phyloP scores from a whole-genome alignment of 2,329 filamentous ascomycete species.

The Pseudocercospora musae region DNA sequence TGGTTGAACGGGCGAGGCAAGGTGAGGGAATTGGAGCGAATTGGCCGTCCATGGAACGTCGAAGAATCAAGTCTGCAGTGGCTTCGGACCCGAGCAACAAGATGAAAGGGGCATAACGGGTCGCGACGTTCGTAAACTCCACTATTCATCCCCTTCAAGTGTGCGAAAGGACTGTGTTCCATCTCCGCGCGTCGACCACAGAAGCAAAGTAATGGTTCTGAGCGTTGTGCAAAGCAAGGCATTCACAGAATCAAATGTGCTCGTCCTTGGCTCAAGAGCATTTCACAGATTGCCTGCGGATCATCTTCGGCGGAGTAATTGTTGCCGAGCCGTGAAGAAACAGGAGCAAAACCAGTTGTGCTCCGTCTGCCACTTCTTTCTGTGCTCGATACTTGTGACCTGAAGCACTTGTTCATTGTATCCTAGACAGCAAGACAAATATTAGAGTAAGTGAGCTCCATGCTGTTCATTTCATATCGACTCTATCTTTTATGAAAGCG shows the following conservation, averaged over 20 bases:
- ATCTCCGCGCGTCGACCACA: background rate
- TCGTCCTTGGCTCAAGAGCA: background rate
- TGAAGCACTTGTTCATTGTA: background rate
- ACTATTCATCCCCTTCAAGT: too few relatives aligned
- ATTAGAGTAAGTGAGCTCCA: background rate
- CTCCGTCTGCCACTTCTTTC: too few relatives aligned
- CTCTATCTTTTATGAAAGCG: background rate
- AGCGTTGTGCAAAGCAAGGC: background rate
- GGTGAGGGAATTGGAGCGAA: too few relatives aligned
- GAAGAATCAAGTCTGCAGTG: background rate
- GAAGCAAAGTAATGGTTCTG: background rate
- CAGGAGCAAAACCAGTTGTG: background rate
- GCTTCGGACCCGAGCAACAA: too few relatives aligned
- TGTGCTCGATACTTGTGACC: background rate
- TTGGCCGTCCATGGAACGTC: background rate
- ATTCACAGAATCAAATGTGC: background rate
- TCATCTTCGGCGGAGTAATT: background rate
- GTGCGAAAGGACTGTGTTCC: background rate
- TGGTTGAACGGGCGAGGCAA: background rate
- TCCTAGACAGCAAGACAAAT: background rate
- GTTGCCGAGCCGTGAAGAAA: background rate
- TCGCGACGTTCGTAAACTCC: too few relatives aligned
- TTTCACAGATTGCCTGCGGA: background rate
- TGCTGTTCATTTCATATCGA: background rate
- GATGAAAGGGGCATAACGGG: too few relatives aligned